Conservation (phyloP, 768 basidiomycete species). For the Russula dissimulans region DNA sequence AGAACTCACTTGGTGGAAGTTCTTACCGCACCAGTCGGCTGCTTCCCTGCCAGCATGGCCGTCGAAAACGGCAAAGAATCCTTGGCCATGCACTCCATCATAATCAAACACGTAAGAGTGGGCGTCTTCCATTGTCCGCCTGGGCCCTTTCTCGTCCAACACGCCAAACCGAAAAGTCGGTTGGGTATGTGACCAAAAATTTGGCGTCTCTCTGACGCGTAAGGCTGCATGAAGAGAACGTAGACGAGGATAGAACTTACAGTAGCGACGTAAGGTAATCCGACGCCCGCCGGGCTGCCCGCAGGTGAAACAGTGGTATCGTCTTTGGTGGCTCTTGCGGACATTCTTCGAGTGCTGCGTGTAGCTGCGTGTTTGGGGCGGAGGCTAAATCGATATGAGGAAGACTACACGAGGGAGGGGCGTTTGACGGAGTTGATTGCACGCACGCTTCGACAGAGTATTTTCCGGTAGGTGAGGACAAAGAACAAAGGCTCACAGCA, state of each 20-base stretch:
- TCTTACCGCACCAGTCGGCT: slow-evolving; percentile 95
- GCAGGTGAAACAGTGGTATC: slow-evolving; percentile 5
- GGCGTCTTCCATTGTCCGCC: slow-evolving; percentile 95
- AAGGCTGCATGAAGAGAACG: background rate
- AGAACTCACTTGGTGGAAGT: slow-evolving; percentile 78
- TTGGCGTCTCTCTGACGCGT: slow-evolving; percentile 44
- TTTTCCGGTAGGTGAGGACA: background rate
- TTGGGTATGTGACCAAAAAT: slow-evolving; percentile 63
- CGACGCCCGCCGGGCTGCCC: background rate
- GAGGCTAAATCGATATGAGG: background rate
- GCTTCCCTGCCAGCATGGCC: slow-evolving; percentile 98
- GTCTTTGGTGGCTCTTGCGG: background rate
- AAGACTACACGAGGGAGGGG: background rate
- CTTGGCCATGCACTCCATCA: slow-evolving; percentile 84
- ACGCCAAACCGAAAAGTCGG: slow-evolving; percentile 43
- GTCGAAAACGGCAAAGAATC: slow-evolving; percentile 97
- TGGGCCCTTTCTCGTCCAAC: slow-evolving; percentile 79
- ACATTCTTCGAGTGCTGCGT: background rate
- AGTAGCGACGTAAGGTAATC: slow-evolving; percentile 17
- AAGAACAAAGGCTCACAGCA: background rate
- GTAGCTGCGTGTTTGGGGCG: background rate
- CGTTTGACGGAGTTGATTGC: background rate
- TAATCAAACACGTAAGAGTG: slow-evolving; percentile 96
- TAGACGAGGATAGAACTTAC: background rate
- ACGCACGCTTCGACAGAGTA: background rate